A percentile compares a stretch with the other conserved stretches of the same genome.
Conservation (phyloP, 352 stramenopile genomes). For the Phytophthora sojae region DNA sequence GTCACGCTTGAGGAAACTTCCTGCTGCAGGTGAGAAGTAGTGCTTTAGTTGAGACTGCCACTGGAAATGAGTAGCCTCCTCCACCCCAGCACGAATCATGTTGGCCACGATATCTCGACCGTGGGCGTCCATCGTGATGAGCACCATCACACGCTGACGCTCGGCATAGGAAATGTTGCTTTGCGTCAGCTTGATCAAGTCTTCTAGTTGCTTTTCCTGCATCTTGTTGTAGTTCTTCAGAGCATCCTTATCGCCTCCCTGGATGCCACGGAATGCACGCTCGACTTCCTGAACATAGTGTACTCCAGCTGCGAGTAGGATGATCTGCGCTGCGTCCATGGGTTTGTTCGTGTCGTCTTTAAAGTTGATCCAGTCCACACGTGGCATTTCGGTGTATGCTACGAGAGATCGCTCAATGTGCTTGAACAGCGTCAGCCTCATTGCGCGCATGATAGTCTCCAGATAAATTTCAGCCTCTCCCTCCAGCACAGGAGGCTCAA, state of each 20-base stretch:
- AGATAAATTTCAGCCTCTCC: constrained; percentile 98
- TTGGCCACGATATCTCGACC: constrained; percentile 96
- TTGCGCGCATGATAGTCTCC: constrained; percentile 94
- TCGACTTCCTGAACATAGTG: constrained; percentile 96
- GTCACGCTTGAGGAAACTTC: constrained; percentile 93
- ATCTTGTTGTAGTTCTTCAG: constrained; percentile 92
- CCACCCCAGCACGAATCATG: constrained; percentile 92
- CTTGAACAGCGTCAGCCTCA: constrained; percentile 95
- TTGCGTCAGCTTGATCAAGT: constrained; percentile 94
- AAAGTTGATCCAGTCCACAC: constrained; percentile 97
- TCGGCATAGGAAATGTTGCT: constrained; percentile 93
- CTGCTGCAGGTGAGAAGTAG: constrained; percentile 89
- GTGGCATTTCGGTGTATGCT: constrained; percentile 91
- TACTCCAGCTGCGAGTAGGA: constrained; percentile 92
- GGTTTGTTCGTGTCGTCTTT: constrained; percentile 90
- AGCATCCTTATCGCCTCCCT: constrained; percentile 83
- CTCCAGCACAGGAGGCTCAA: constrained; percentile 91
- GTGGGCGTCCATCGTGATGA: constrained; percentile 97
- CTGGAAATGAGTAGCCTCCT: constrained; percentile 89
- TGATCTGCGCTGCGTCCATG: constrained; percentile 96
- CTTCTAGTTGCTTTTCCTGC: constrained; percentile 94
- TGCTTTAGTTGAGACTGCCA: constrained; percentile 98
- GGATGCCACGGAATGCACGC: constrained; percentile 79
- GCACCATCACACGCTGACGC: constrained; percentile 94
- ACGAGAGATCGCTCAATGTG: constrained; percentile 94